Base-by-base conservation (phyloP, 2,329 filamentous ascomycete species). In the Nigrograna mackinnonii region DNA sequence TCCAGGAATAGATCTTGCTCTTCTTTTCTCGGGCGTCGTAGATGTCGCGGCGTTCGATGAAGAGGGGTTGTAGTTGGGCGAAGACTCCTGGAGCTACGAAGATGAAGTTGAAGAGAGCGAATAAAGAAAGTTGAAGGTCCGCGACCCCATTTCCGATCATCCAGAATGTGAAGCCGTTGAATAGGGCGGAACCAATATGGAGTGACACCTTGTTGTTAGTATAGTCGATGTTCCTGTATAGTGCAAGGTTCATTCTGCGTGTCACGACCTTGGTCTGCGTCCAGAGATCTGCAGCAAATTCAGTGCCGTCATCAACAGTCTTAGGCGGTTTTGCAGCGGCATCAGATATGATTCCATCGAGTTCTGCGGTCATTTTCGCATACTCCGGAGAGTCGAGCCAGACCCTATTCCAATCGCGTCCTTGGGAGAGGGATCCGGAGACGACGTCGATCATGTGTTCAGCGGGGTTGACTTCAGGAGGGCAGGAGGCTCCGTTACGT, bases 361-460 rank as follows among this genome's bases (percentile, higher is more conserved):
- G 58, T 12, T 72, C 68, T 12, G 58, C 44, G 16, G 58, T 55
- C 52, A 69, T 61, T n/a, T 55, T 50, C 1, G 54, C 44, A 21
- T 64, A 56, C 38, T 66, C 62, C 0, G 62, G 60, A 1, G 62
- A 68, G 7, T 60, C 54, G 1, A 68, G 52, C 69, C 69, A 71
- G 9, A 69, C 54, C 33, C 69, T 43, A 41, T 62, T 59, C 70
- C 64, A 70, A 45, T 71, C 63, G 14, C 21, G 11, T 38, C 52
- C 52, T 44, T 62, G 22, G 2, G 41, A 46, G 7, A 42, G 41
- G 14, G 21, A 34, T 5, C 41, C 35, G 4, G 83, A 5, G 84
- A 91, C 85, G 4, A 86, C 86, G 58, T 91, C 87, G 14, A 92
- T 82, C 86, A 92, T 91, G 65, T 86, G 90, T 72, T 92, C 86